These are phyloP conservation scores for Calonectria multiphialidica DNA, from an alignment of 2,329 filamentous ascomycete genomes.

Conservation along the genomic window DNA sequence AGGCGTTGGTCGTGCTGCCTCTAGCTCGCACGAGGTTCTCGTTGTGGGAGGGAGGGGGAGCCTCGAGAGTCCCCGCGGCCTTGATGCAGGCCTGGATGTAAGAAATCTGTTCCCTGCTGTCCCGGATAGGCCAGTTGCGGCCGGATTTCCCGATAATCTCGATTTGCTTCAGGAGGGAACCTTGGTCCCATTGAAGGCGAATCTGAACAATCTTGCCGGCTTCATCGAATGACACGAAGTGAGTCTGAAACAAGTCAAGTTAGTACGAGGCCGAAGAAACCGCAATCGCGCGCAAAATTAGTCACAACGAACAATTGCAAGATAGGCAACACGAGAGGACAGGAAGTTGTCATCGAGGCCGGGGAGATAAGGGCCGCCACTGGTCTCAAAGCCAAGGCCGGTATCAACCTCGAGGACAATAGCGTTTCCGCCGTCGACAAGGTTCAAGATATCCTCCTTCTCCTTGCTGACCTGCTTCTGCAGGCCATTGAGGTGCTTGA, in stretches of 20 bases:
- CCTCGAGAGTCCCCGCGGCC: conserved; percentile 53
- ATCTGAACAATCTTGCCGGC: conserved; percentile 87
- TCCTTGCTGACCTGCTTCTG: conserved; percentile 85
- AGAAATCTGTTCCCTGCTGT: conserved; percentile 85
- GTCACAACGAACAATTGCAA: conserved; percentile 79
- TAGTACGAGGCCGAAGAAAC: conserved; percentile 19
- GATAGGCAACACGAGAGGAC: conserved; percentile 80
- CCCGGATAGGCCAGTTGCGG: conserved; percentile 94
- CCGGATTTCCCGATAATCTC: conserved; percentile 92
- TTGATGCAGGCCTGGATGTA: conserved; percentile 76
- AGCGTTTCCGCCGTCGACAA: conserved; percentile 77
- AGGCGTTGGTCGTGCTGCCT: conserved; percentile 64
- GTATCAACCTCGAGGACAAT: conserved; percentile 89
- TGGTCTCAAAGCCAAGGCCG: conserved; percentile 81
- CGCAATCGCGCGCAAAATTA: neutral
- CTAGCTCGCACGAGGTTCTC: conserved; percentile 59
- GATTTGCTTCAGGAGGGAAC: conserved; percentile 89
- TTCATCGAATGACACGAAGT: conserved; percentile 87
- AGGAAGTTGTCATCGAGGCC: conserved; percentile 95
- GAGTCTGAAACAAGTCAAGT: conserved; percentile 67
- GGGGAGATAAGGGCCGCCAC: conserved; percentile 89
- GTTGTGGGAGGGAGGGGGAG: conserved; percentile 49
- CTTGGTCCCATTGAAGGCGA: conserved; percentile 95
- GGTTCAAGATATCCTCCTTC: conserved; percentile 79
- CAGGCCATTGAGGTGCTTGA: conserved; percentile 83